These are phyloP conservation scores for Hemileccinum rubropunctum DNA, from an alignment of 768 basidiomycete genomes.

Conservation along the genomic window DNA sequence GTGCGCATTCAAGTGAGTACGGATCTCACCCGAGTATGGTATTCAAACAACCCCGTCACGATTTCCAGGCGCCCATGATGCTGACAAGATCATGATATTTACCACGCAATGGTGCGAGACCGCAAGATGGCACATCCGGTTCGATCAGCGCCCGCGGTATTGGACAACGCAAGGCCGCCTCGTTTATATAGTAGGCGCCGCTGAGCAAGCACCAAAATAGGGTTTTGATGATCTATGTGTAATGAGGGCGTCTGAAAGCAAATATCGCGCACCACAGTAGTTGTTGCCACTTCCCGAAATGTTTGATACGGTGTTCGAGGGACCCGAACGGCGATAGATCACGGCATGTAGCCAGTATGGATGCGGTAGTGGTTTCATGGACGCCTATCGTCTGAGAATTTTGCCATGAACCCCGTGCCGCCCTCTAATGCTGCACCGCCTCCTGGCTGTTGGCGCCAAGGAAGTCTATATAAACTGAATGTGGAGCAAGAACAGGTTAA, in stretches of 20 bases:
- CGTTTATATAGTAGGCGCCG: background rate
- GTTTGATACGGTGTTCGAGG: background rate
- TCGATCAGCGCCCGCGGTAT: slow-evolving; percentile 3
- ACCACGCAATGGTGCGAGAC: background rate
- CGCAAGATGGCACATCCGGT: background rate
- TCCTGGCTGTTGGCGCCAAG: background rate
- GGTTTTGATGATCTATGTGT: background rate
- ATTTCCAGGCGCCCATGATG: background rate
- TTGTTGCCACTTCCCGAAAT: background rate
- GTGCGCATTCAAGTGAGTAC: background rate
- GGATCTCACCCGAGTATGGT: background rate
- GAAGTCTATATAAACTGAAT: slow-evolving; percentile 11
- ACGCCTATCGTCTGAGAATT: slow-evolving; percentile 2
- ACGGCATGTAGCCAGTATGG: slow-evolving; percentile 9
- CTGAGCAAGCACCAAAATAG: background rate
- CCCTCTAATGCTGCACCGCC: background rate
- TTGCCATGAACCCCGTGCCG: background rate
- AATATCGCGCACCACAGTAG: background rate
- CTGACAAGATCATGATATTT: background rate
- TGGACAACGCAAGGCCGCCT: background rate
- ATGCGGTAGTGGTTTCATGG: background rate
- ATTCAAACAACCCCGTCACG: background rate
- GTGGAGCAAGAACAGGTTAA: background rate
- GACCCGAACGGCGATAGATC: background rate
- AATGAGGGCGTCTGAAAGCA: slow-evolving; percentile 4